Conservation (phyloP, 2,329 filamentous ascomycete species). For the Zasmidium angulare region DNA sequence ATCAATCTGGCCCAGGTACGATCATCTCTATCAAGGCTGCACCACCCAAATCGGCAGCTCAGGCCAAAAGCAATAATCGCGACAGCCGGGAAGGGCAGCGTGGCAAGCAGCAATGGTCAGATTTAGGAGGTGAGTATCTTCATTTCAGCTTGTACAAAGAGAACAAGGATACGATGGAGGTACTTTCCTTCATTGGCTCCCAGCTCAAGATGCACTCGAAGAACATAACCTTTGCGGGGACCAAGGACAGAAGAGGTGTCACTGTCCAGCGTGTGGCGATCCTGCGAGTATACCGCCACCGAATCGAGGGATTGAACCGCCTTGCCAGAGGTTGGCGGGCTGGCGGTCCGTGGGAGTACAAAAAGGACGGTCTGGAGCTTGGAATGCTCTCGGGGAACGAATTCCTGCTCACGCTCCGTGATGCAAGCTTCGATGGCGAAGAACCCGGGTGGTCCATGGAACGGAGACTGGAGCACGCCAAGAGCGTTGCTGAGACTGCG, state of each 20-base stretch:
- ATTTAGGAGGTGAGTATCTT: constrained; percentile 74
- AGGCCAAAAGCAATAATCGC: constrained; percentile 17
- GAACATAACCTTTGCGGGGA: constrained; percentile 78
- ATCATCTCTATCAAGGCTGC: constrained; percentile 58
- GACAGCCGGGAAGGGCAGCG: constrained; percentile 27
- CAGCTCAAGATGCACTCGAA: constrained; percentile 68
- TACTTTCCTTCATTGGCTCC: constrained; percentile 72
- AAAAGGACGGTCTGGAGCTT: constrained; percentile 69
- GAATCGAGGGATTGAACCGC: constrained; percentile 64
- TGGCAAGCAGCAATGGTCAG: constrained; percentile 59
- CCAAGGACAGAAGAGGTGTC: constrained; percentile 84
- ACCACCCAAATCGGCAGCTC: constrained; percentile 29
- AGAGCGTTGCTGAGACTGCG: constrained; percentile 56
- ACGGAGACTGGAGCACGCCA: constrained; percentile 47
- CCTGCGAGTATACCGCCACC: constrained; percentile 59
- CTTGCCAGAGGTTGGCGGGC: constrained; percentile 62
- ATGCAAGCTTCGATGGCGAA: constrained; percentile 65
- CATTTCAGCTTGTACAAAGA: constrained; percentile 95
- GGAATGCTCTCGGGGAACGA: constrained; percentile 87
- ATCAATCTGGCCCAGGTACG: constrained; percentile 53
- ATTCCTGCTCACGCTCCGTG: constrained; percentile 87
- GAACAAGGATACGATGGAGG: constrained; percentile 95
- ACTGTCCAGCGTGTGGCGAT: constrained; percentile 80
- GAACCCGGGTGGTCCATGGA: constrained; percentile 30
- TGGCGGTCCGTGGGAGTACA: constrained; percentile 76